Base-by-base conservation (phyloP, 345 rosid species). In the Excoecaria agallocha region DNA sequence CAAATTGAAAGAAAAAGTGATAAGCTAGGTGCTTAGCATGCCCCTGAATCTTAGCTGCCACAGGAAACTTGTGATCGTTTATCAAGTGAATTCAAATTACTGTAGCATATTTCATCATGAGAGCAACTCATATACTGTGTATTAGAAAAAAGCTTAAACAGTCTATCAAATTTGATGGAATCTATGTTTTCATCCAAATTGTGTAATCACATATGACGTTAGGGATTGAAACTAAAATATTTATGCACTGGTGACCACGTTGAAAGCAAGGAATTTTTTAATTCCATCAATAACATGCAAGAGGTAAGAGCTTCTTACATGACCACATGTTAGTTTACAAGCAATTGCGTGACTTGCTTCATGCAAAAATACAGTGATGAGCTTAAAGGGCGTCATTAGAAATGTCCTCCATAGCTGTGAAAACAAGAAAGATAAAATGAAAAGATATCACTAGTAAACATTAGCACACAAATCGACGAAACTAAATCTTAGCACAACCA, bases 281-380 rank as follows among this genome's bases (percentile, higher is more conserved):
- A 25, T 16, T 57, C 37, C 12, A 61, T 54, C 64, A 63, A 76
- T 30, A 10, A 7, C 15, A 65, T 35, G 66, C 43, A 45, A 56
- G 41, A 60, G 24, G 67, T 4, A 20, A 69, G 58, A 81, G 78
- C 66, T 76, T 69, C 92, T 92, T 87, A 94, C 99, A 78, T 87
- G 81, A 64, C 99, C 99, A 81, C 99, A 95, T 0, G 99, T 95
- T 82, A 95, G 98, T 84, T 82, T 95, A 83, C 99, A 93, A 72
- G 98, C 99, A 74, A 91, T 83, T 5, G 99, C 99, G 84, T 95
- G 99, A 82, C 99, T 95, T 16, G 92, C 98, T 85, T 95, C 99
- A 55, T 93, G 99, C 65, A 95, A 74, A 81, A 93, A 95, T 41
- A 95, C 98, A 1, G 99, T 93, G 71, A 95, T 95, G 76, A 93